These are phyloP conservation scores for Phialophora macrospora DNA, from an alignment of 2,329 filamentous ascomycete species.

Conservation along the genomic window DNA sequence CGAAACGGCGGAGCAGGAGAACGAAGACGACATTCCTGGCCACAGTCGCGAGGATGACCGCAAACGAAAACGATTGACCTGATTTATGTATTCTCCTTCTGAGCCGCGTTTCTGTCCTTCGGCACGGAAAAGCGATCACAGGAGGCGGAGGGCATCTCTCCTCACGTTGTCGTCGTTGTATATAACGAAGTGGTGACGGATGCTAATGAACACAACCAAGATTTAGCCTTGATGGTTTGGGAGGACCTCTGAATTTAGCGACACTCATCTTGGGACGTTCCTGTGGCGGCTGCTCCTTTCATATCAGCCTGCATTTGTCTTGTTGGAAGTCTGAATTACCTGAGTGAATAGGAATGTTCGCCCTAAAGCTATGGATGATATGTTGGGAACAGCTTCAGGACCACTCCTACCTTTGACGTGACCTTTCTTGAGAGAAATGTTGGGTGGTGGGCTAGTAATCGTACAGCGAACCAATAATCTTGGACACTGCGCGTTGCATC, in stretches of 20 bases:
- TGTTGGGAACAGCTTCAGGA: neutral
- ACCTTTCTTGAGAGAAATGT: neutral
- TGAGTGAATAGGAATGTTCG: neutral
- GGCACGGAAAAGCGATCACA: neutral
- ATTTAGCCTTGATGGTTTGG: neutral
- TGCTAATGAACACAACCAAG: neutral
- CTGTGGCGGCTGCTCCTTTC: neutral
- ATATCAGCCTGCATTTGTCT: neutral
- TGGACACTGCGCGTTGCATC: neutral
- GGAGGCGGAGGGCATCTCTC: neutral
- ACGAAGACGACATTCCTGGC: conserved; percentile 62
- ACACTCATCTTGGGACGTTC: neutral
- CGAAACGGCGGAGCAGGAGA: conserved; percentile 68
- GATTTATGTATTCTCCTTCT: conserved; percentile 33
- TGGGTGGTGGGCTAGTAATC: too few relatives aligned
- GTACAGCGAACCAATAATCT: neutral
- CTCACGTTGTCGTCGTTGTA: conserved; percentile 4
- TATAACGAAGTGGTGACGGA: conserved; percentile 6
- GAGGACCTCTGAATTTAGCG: conserved; percentile 5
- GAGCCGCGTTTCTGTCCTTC: neutral
- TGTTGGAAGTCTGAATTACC: neutral
- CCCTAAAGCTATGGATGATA: neutral
- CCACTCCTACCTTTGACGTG: neutral
- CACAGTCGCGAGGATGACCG: conserved; percentile 66
- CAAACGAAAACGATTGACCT: conserved; percentile 64